Base-by-base conservation (phyloP, 805 yeast species). In the Suhomyces faveliae region DNA sequence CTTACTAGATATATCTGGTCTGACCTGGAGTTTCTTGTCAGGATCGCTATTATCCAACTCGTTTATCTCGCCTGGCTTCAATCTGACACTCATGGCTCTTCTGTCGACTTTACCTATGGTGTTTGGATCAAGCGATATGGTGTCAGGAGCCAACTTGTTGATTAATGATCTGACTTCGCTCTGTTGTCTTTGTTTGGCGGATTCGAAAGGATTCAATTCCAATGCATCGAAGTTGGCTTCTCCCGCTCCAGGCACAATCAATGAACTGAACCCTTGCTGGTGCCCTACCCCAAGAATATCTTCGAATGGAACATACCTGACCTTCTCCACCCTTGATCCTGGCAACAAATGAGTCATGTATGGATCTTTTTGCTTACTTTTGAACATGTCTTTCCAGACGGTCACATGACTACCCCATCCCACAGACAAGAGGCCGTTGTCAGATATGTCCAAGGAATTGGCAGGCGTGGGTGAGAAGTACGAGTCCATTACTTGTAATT, bases 351-450 rank as follows among this genome's bases (percentile, higher is more conserved):
- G 97, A 53, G 84, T 84, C 97, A 94, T 90, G 61, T 94, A 94
- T 24, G 98, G 97, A 2, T 87, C 79, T 11, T 80, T 75, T 60
- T 89, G 96, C 61, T 80, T 86, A 1, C 76, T 59, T 48, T 78
- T 84, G 54, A 87, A 78, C 10, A 81, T 80, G 64, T 91, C 96
- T 63, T 92, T 91, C 97, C 98, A 94, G 2, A 94, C 75, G 1
- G 95, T 89, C 3, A 92, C 85, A 67, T 91, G 97, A 0, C 97
- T 91, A 6, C 97, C 97, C 89, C 97, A 89, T 3, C 95, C 86
- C n/a, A 89, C 89, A 0, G 94, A 82, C 27, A 94, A 66, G 17
- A 94, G 72, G 1, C 97, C 97, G 1, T 88, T 78, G 64, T 92
- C 98, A 1, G 97, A 89, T 33, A 91, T 83, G 55, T 83, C 83